A percentile compares a stretch with the other conserved stretches of the same genome.
These are phyloP conservation scores for Leccinum subspadiceum DNA, from an alignment of 1,284 basidiomycete genomes.

Conservation along the genomic window DNA sequence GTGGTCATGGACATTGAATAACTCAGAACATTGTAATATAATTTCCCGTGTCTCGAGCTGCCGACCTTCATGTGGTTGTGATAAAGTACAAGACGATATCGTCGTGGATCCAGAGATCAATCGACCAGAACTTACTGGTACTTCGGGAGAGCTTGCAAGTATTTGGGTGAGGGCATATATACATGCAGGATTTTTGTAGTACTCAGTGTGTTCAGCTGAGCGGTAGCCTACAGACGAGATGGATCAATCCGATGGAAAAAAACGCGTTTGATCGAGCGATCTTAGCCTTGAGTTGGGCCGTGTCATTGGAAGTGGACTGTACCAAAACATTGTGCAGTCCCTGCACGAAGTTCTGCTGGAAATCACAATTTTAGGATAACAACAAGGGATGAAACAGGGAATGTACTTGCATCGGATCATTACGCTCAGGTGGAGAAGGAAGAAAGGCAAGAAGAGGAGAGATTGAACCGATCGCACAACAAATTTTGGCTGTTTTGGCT, in stretches of 20 bases:
- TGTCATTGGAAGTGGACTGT: conserved; percentile 86
- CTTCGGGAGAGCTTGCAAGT: conserved; percentile 80
- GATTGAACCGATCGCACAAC: conserved; percentile 23
- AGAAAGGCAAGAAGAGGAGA: conserved; percentile 13
- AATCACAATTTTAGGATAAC: conserved; percentile 2
- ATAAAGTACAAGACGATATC: background rate
- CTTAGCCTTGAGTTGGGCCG: conserved; percentile 79
- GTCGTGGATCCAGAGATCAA: conserved; percentile 10
- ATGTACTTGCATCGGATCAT: conserved; percentile 31
- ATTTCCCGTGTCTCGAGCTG: no score
- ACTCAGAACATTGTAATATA: background rate
- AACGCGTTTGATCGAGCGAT: conserved; percentile 28
- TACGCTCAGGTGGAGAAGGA: conserved; percentile 7
- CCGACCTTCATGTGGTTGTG: no score
- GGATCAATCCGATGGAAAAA: conserved; percentile 11
- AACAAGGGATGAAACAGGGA: background rate
- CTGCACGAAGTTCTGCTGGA: conserved; percentile 68
- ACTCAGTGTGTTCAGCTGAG: conserved; percentile 87
- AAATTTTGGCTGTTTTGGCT: conserved; percentile 26
- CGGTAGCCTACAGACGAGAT: conserved; percentile 69
- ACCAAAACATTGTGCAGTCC: conserved; percentile 81
- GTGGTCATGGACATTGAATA: background rate
- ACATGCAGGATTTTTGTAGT: conserved; percentile 88
- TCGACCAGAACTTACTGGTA: conserved; percentile 47
- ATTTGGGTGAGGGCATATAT: conserved; percentile 92